Conservation (phyloP, 2,329 filamentous ascomycete species). For the Trichoderma sp. region DNA sequence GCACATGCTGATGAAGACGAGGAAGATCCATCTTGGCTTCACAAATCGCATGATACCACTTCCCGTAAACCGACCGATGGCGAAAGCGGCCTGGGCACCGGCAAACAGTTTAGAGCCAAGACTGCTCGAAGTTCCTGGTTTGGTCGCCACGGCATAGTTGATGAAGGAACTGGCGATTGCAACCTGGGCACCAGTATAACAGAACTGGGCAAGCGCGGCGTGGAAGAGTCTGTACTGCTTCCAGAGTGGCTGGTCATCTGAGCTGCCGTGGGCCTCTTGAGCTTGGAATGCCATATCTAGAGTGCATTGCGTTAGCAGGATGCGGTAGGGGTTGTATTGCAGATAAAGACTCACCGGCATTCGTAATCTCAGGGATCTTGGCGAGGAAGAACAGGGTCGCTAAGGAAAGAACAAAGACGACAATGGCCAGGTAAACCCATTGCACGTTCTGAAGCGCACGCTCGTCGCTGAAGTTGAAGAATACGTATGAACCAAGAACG, state of each 20-base stretch:
- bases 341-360: slow-evolving; percentile 33
- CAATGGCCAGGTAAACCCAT: slow-evolving; percentile 74
- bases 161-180: slow-evolving; percentile 68
- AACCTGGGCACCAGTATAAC: slow-evolving; percentile 71
- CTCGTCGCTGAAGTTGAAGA: slow-evolving; percentile 62
- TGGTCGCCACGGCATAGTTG: slow-evolving; percentile 66
- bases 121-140: slow-evolving; percentile 47
- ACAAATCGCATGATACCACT: slow-evolving; percentile 64
- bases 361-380: slow-evolving; percentile 68
- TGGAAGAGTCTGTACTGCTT: slow-evolving; percentile 76
- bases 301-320: slow-evolving; percentile 6
- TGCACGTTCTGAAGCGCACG: slow-evolving; percentile 64
- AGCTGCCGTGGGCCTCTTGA: slow-evolving; percentile 49
- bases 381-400: slow-evolving; percentile 65
- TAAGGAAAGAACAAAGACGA: slow-evolving; percentile 65
- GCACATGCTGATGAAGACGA: slow-evolving; percentile 60
- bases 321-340: neutral
- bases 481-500: slow-evolving; percentile 68
- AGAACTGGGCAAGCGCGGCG: slow-evolving; percentile 73
- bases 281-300: slow-evolving; percentile 63
- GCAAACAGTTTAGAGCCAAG: slow-evolving; percentile 66
- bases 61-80: slow-evolving; percentile 68
- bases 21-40: slow-evolving; percentile 65
- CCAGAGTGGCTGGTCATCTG: slow-evolving; percentile 59
- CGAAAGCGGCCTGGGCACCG: slow-evolving; percentile 70